These are phyloP conservation scores for Scorias spongiosa DNA, from an alignment of 2,329 filamentous ascomycete genomes.

Conservation along the genomic window DNA sequence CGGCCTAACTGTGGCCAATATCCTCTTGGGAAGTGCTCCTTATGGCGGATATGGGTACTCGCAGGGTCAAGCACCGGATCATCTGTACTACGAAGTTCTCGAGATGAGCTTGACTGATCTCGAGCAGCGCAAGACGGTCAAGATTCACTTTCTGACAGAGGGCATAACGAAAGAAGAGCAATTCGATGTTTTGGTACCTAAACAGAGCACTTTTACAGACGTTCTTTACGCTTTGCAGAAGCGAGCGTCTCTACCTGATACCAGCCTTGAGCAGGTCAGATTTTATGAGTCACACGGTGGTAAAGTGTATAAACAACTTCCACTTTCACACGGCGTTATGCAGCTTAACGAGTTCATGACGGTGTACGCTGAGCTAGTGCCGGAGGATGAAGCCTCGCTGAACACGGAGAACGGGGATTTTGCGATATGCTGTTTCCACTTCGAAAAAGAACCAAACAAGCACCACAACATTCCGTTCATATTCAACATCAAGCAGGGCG, in stretches of 20 bases:
- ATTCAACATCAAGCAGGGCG: conserved; percentile 72
- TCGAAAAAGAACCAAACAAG: conserved; percentile 75
- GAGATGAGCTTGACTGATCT: conserved; percentile 89
- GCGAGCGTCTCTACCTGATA: conserved; percentile 65
- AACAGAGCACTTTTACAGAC: conserved; percentile 68
- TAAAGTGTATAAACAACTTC: conserved; percentile 70
- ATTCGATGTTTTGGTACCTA: conserved; percentile 72
- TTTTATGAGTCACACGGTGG: conserved; percentile 71
- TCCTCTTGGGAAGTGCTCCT: conserved; percentile 52
- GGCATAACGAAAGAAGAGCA: conserved; percentile 84
- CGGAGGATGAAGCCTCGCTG: conserved; percentile 44
- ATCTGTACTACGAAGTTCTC: conserved; percentile 80
- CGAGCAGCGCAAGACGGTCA: conserved; percentile 80
- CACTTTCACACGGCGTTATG: conserved; percentile 55
- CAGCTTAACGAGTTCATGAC: conserved; percentile 74
- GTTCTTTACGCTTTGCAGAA: conserved; percentile 61
- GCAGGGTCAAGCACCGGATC: conserved; percentile 43
- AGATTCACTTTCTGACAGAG: conserved; percentile 72
- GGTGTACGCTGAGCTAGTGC: conserved; percentile 67
- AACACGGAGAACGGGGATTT: conserved; percentile 48
- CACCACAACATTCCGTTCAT: conserved; percentile 82
- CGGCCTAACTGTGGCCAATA: conserved; percentile 58
- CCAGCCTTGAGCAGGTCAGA: conserved; percentile 56
- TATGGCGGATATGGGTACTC: conserved; percentile 56
- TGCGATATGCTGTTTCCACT: conserved; percentile 74